Conservation (phyloP, 1,284 basidiomycete species). For the Bondarzewia mesenterica region DNA sequence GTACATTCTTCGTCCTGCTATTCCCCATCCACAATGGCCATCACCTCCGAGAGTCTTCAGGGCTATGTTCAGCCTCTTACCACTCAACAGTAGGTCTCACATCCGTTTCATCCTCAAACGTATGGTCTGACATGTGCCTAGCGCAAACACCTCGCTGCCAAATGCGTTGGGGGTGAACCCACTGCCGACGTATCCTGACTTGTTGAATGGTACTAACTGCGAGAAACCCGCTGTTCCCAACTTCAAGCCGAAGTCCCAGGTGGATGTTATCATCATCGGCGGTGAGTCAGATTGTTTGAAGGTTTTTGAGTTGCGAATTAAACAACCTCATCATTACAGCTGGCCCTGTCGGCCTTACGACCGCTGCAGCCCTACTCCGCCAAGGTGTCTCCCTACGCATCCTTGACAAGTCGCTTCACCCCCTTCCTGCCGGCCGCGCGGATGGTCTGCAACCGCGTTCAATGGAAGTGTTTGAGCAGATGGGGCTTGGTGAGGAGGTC, state of each 20-base stretch:
- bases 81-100: not conserved
- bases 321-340: no score
- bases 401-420: not conserved
- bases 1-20: no score
- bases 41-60: not conserved
- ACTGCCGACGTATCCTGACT: not conserved
- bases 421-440: not conserved
- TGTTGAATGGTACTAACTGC: not conserved
- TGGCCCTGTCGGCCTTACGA: not conserved
- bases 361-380: not conserved
- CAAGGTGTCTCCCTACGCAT: not conserved
- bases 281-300: not conserved
- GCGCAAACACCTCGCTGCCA: not conserved
- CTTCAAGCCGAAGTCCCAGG: not conserved
- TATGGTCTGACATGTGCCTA: not conserved
- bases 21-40: not conserved
- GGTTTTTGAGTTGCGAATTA: not conserved
- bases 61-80: not conserved
- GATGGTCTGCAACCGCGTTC: not conserved
- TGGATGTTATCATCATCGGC: not conserved
- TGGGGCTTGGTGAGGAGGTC: not conserved
- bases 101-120: not conserved
- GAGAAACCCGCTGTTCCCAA: not conserved
- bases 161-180: not conserved
- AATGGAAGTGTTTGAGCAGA: not conserved